phyloP scores from a whole-genome alignment of 306 rosid genomes.

The Castanea crenata region DNA sequence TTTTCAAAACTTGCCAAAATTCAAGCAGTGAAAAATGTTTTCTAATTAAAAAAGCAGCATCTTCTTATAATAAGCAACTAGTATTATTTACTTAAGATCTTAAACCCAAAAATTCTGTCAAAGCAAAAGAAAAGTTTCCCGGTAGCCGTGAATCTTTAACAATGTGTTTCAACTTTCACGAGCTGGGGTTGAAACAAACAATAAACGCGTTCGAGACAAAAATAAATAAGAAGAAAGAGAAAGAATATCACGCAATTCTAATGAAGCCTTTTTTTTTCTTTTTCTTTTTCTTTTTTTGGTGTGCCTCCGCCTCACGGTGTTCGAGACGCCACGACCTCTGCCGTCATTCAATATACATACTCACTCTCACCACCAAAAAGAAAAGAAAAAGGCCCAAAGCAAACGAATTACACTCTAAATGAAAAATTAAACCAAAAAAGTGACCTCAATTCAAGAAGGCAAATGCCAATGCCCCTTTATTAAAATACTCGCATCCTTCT shows the following conservation, averaged over 20 bases:
- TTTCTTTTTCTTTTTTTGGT: too few species aligned
- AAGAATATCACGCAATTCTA: conserved; percentile 43
- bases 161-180: background rate
- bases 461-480: background rate
- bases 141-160: background rate
- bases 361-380: too few species aligned
- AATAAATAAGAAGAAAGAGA: background rate
- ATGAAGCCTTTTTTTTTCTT: conserved; percentile 9
- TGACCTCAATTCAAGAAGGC: too few species aligned
- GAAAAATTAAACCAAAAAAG: too few species aligned
- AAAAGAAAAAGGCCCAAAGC: background rate
- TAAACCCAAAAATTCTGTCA: too few species aligned
- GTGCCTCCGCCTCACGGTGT: too few species aligned
- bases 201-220: conserved; percentile 14
- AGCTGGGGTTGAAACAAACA: background rate
- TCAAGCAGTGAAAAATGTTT: too few species aligned
- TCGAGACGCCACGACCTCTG: conserved; percentile 31
- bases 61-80: too few species aligned
- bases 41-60: too few species aligned
- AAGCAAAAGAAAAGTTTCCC: background rate
- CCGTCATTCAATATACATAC: too few species aligned
- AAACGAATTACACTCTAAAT: background rate
- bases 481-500: background rate
- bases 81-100: too few species aligned
- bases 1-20: background rate